A percentile compares a stretch with the other conserved stretches of the same genome.
phyloP scores from a whole-genome alignment of 2,329 filamentous ascomycete species.

The Aspergillus neotritici region DNA sequence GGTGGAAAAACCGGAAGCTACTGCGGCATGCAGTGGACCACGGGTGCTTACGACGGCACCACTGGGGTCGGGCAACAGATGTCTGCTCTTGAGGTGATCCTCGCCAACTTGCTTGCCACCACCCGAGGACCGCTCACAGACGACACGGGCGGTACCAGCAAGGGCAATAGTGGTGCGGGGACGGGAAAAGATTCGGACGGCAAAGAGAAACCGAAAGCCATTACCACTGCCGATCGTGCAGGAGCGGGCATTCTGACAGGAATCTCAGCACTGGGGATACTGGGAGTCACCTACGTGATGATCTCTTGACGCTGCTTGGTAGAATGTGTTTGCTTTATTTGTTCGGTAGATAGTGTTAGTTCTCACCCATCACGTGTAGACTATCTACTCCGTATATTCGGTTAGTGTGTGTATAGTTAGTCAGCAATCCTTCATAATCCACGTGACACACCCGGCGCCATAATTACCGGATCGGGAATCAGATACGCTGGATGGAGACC shows the following conservation, averaged over 20 bases:
- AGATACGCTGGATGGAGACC: slow-evolving; percentile 10
- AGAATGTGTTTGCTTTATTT: too few relatives aligned
- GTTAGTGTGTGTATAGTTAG: too few relatives aligned
- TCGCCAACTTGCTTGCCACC: slow-evolving; percentile 47
- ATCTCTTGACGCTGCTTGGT: background rate
- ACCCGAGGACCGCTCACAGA: slow-evolving; percentile 39
- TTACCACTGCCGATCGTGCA: slow-evolving; percentile 24
- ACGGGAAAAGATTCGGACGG: slow-evolving; percentile 11
- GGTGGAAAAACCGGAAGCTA: slow-evolving; percentile 30
- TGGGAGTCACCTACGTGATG: slow-evolving; percentile 6
- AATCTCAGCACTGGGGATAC: slow-evolving; percentile 18
- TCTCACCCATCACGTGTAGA: background rate
- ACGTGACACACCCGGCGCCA: background rate
- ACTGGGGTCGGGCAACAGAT: slow-evolving; percentile 36
- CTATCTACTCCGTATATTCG: too few relatives aligned
- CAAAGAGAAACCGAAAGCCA: slow-evolving; percentile 19
- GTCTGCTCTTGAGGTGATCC: slow-evolving; percentile 50
- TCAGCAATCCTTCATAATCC: too few relatives aligned
- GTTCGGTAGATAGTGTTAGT: too few relatives aligned
- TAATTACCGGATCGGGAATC: background rate
- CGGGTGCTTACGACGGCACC: slow-evolving; percentile 26
- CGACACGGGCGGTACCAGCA: slow-evolving; percentile 52
- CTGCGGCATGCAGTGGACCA: slow-evolving; percentile 38
- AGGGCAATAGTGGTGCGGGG: slow-evolving; percentile 37
- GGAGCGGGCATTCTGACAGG: slow-evolving; percentile 27